These are phyloP conservation scores for Fusarium buxicola DNA, from an alignment of 2,329 filamentous ascomycete species.

Conservation along the genomic window DNA sequence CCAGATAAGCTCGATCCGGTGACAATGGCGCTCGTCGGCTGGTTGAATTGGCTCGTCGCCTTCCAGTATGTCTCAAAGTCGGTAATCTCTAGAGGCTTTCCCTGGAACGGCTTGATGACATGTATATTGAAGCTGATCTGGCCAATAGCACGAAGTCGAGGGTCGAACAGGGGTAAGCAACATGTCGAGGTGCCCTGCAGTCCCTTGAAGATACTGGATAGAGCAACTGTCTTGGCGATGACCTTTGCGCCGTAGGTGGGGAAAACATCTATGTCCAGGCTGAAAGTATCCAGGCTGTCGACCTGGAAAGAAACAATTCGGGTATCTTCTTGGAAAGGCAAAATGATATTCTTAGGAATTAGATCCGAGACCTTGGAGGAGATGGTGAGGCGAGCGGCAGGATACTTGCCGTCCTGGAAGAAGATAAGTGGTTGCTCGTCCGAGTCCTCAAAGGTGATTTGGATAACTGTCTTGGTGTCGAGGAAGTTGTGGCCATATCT, in stretches of 20 bases:
- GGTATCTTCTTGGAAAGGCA: constrained; percentile 96
- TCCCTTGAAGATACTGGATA: constrained; percentile 86
- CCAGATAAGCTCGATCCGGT: constrained; percentile 95
- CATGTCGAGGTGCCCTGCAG: constrained; percentile 80
- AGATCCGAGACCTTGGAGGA: constrained; percentile 96
- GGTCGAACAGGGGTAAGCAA: constrained; percentile 91
- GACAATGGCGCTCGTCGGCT: constrained; percentile 83
- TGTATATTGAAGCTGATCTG: constrained; percentile 95
- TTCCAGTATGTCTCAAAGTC: constrained; percentile 99
- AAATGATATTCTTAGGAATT: constrained; percentile 93
- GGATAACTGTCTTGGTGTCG: constrained; percentile 95
- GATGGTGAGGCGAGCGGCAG: constrained; percentile 92
- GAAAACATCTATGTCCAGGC: constrained; percentile 97
- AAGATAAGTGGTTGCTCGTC: constrained; percentile 87
- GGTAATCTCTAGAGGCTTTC: constrained; percentile 93
- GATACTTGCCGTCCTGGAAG: constrained; percentile 97
- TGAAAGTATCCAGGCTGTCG: constrained; percentile 91
- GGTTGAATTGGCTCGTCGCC: constrained; percentile 91
- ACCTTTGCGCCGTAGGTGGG: constrained; percentile 97
- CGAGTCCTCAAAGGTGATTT: constrained; percentile 86
- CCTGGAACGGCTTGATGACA: constrained; percentile 95
- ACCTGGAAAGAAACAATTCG: constrained; percentile 95
- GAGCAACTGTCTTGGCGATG: constrained; percentile 93
- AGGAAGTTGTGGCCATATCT: constrained; percentile 98
- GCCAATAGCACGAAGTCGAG: constrained; percentile 88